These are phyloP conservation scores for Daldinia vernicosa DNA, from an alignment of 495 filamentous ascomycete genomes.

Conservation along the genomic window DNA sequence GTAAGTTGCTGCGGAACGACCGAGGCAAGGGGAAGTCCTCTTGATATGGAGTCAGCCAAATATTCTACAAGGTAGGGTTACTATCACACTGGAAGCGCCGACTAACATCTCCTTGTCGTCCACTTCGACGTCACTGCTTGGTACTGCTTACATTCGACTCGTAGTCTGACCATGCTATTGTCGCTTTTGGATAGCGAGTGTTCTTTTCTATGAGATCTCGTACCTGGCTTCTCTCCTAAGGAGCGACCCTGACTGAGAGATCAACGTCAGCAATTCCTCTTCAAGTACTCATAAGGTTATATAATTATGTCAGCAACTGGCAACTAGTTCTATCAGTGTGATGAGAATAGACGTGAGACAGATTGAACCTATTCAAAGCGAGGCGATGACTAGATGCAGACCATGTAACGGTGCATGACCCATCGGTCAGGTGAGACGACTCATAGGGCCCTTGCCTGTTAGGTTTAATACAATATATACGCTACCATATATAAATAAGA, in stretches of 20 bases:
- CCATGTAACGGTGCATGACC: conserved; percentile 26
- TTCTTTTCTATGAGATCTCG: neutral
- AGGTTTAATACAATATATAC: neutral
- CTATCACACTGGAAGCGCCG: neutral
- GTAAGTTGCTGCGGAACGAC: neutral
- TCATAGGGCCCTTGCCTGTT: neutral
- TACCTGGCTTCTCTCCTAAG: neutral
- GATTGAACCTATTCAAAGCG: conserved; percentile 6
- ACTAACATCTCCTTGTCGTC: neutral
- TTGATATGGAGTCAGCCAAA: conserved; percentile 2
- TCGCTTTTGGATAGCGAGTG: neutral
- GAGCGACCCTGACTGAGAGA: conserved; percentile 5
- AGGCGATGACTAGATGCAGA: conserved; percentile 25
- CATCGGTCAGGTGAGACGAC: conserved; percentile 14
- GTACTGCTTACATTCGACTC: conserved; percentile 1
- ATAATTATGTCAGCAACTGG: conserved; percentile 30
- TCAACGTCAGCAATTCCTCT: conserved; percentile 27
- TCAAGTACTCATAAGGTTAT: neutral
- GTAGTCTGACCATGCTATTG: neutral
- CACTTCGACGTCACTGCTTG: neutral
- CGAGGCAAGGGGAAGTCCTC: neutral
- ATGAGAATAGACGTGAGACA: conserved; percentile 23
- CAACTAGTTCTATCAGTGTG: neutral
- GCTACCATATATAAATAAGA: conserved; percentile 16
- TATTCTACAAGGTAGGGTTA: conserved; percentile 9